These are phyloP conservation scores for Amphibolis antarctica DNA, from an alignment of 106 monocot genomes.

Conservation along the genomic window DNA sequence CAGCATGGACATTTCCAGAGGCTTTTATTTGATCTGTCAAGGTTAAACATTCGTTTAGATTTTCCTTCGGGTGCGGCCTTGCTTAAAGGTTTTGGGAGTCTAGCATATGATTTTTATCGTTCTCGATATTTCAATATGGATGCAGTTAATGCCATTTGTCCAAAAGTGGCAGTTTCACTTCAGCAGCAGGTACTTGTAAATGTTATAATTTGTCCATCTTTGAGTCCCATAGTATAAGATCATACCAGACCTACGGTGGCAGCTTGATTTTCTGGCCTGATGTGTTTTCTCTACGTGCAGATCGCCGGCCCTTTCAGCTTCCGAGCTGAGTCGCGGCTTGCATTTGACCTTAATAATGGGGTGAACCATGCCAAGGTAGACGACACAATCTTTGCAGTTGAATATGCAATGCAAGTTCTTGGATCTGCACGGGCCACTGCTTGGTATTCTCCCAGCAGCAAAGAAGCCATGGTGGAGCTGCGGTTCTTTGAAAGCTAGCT, in stretches of 20 bases:
- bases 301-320: slow-evolving; percentile 73
- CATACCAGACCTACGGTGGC: neutral
- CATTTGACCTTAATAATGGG: slow-evolving; percentile 23
- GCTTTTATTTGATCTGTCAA: slow-evolving; percentile 68
- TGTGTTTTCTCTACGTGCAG: slow-evolving; percentile 14
- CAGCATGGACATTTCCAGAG: slow-evolving; percentile 90
- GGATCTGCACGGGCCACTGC: slow-evolving; percentile 88
- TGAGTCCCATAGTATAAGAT: neutral
- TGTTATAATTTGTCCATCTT: neutral
- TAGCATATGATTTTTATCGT: slow-evolving; percentile 38
- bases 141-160: slow-evolving; percentile 43
- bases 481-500: slow-evolving; percentile 75
- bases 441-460: slow-evolving; percentile 63
- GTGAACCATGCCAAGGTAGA: slow-evolving; percentile 13
- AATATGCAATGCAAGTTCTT: slow-evolving; percentile 82
- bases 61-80: slow-evolving; percentile 55
- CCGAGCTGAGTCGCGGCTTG: slow-evolving; percentile 49
- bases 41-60: slow-evolving; percentile 56
- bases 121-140: slow-evolving; percentile 27
- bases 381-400: slow-evolving; percentile 59
- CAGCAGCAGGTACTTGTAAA: slow-evolving; percentile 73
- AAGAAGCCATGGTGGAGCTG: slow-evolving; percentile 88
- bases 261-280: neutral
- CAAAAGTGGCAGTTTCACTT: slow-evolving; percentile 59
- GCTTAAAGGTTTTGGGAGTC: slow-evolving; percentile 29